Conservation (phyloP, 1,284 basidiomycete species). For the Cutaneotrichosporon mucoides region DNA sequence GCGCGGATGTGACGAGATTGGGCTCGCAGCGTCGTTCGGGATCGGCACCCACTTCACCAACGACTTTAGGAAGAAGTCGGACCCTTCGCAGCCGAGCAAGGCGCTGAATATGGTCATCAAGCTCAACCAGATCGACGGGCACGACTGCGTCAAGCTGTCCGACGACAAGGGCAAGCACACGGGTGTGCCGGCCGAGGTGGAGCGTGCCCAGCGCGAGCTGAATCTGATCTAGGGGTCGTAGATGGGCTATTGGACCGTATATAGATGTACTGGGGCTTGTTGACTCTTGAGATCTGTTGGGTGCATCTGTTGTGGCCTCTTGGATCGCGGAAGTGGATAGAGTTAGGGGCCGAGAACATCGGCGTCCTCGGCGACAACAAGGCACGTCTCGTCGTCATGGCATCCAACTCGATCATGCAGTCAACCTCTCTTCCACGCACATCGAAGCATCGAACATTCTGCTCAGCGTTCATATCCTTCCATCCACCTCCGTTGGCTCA, state of each 20-base stretch:
- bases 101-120: constrained; percentile 93
- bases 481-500: no score
- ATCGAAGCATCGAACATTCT: no score
- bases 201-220: constrained; percentile 36
- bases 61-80: constrained; percentile 66
- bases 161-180: constrained; percentile 73
- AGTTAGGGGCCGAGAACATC: no score
- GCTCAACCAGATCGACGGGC: constrained; percentile 64
- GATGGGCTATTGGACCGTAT: background rate
- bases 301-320: no score
- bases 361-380: no score
- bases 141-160: constrained; percentile 76
- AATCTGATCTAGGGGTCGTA: constrained; percentile 14
- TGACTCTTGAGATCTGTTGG: no score
- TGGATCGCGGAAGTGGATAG: no score
- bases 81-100: constrained; percentile 62
- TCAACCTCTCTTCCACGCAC: no score
- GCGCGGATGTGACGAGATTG: constrained; percentile 66
- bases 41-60: constrained; percentile 90
- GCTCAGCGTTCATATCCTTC: no score
- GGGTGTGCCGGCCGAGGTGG: constrained; percentile 41
- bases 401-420: no score
- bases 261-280: background rate
- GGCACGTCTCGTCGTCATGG: no score
- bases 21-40: constrained; percentile 74